These are phyloP conservation scores for Rhexocercosporidium sp. DNA, from an alignment of 2,329 filamentous ascomycete genomes.

Conservation along the genomic window DNA sequence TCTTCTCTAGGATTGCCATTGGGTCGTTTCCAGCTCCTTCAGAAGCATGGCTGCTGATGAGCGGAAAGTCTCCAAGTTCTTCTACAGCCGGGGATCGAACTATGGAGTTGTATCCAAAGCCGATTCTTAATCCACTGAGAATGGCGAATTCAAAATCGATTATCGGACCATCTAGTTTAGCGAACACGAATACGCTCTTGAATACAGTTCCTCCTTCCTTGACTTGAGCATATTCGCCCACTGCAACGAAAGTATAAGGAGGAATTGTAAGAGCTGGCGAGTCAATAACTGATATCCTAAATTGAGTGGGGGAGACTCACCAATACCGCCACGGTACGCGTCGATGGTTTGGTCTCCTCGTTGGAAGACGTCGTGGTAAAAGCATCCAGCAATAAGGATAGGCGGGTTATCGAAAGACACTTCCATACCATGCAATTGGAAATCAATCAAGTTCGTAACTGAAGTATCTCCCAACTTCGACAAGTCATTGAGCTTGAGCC, in stretches of 20 bases:
- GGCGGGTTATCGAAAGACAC: conserved; percentile 45
- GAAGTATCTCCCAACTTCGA: conserved; percentile 4
- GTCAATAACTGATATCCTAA: too few relatives aligned
- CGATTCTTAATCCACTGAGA: conserved; percentile 44
- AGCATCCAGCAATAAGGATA: conserved; percentile 45
- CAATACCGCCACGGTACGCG: conserved; percentile 40
- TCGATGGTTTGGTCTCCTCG: conserved; percentile 10
- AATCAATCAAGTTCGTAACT: conserved; percentile 31
- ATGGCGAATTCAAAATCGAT: conserved; percentile 46
- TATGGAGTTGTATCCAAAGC: conserved; percentile 49
- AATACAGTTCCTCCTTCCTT: conserved; percentile 17
- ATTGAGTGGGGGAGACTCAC: conserved; percentile 39
- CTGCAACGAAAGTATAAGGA: conserved; percentile 47
- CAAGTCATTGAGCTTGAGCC: conserved; percentile 7
- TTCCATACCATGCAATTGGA: conserved; percentile 39
- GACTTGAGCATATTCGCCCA: conserved; percentile 46
- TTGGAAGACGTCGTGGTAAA: conserved; percentile 36
- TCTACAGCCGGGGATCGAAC: conserved; percentile 42
- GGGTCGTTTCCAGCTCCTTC: conserved; percentile 14
- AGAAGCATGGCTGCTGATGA: conserved; percentile 32
- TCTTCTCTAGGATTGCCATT: conserved; percentile 14
- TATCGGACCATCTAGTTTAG: conserved; percentile 46
- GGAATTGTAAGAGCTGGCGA: conserved; percentile 40
- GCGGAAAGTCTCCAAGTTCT: conserved; percentile 42
- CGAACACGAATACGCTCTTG: conserved; percentile 46